Base-by-base conservation (phyloP, 108 stramenopile genomes). In the Aurantiochytrium sp. region DNA sequence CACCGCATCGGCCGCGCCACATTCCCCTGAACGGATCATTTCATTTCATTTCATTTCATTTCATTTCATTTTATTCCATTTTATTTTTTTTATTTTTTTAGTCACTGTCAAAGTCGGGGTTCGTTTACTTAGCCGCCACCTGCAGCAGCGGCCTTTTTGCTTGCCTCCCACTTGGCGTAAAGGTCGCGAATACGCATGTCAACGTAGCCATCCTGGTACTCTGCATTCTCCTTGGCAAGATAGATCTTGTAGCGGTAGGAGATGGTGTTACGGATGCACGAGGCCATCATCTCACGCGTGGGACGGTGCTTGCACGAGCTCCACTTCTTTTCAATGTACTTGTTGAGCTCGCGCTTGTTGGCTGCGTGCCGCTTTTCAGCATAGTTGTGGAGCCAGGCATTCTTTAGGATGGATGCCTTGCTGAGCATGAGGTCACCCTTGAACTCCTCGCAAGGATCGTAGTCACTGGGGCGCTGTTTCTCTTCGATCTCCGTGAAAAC, bases 231-330 rank as follows among this genome's bases (percentile, higher is more conserved):
- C 51, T 83, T 83, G 49, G 73, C 73, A 23, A 83, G 73, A 23
- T 83, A 83, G 49, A 83, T 83, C 51, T 83, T 83, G 73, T 83
- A 83, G 73, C 73, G 73, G 73, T 83, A 83, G n/a, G 73, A 83
- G 3, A 83, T 83, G 23, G 73, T 83, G 28, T 83, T 83, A 12
- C 73, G 44, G 16, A 83, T 83, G 51, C 73, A 83, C 0, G 73
- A 83, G 10, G 73, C 73, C 73, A 83, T 83, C 73, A 83, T 83
- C 73, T 83, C 73, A 44, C 73, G 73, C 5, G 73, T 83, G 51
- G 73, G 73, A 44, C 73, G 73, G n/a, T 83, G 73, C 73, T 83
- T 83, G 0, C 73, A 83, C 73, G 73, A 83, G 49, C 45, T 44
- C 73, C 73, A 83, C 51, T 83, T 83, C 73, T 83, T 83, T 4